Evolutionary conservation across 2,329 filamentous ascomycete species (phyloP).

Genomic region (Penicillium verrucosum): DNA sequence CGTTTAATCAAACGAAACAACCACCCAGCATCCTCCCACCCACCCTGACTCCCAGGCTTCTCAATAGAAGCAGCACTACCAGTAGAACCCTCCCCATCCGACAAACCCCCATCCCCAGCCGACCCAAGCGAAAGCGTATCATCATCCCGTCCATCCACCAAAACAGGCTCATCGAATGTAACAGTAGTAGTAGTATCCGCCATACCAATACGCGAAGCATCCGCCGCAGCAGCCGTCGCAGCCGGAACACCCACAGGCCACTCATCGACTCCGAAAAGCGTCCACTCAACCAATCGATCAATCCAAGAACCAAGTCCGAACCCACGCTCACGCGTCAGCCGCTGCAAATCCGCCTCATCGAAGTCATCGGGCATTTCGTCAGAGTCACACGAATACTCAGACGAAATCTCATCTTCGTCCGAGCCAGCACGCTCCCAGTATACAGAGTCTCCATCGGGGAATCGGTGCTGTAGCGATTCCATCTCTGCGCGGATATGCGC

Average conservation of each 20-base stretch:
- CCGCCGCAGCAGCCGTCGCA: not conserved
- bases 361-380: conserved; percentile 31
- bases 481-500: conserved; percentile 41
- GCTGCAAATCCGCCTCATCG: conserved; percentile 54
- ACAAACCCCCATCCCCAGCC: conserved; percentile 12
- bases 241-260: conserved; percentile 21
- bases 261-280: conserved; percentile 54
- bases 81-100: conserved; percentile 16
- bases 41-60: conserved; percentile 41
- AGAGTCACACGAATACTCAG: conserved; percentile 30
- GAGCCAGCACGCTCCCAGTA: conserved; percentile 8
- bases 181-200: conserved; percentile 22
- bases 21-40: conserved; percentile 60
- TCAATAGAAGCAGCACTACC: conserved; percentile 23
- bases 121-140: conserved; percentile 14
- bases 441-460: conserved; percentile 22
- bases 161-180: conserved; percentile 20
- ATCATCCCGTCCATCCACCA: not conserved
- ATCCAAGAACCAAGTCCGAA: conserved; percentile 57
- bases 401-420: conserved; percentile 25
- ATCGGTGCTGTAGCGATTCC: conserved; percentile 26
- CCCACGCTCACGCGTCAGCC: conserved; percentile 50
- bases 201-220: conserved; percentile 17
- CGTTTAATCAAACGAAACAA: conserved; percentile 52
- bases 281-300: conserved; percentile 58